These are phyloP conservation scores for Ilyonectria destructans DNA, from an alignment of 2,329 filamentous ascomycete genomes.

Conservation along the genomic window DNA sequence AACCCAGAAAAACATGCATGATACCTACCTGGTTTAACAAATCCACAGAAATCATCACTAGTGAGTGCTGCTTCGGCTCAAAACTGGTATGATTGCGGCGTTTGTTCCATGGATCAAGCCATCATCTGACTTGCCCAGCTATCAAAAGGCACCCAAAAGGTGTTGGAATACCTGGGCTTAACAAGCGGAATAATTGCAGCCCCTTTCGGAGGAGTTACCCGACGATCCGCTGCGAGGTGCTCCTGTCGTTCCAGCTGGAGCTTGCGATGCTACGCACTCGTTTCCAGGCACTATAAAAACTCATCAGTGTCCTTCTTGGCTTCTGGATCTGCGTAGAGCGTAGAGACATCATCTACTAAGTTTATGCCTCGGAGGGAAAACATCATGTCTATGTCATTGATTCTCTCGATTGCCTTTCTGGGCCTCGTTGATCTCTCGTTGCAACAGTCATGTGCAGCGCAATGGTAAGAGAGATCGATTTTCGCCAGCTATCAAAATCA, in stretches of 20 bases:
- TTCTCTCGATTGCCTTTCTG: conserved; percentile 1
- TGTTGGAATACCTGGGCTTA: background rate
- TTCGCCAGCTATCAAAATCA: background rate
- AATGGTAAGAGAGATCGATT: conserved; percentile 2
- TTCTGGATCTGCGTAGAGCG: background rate
- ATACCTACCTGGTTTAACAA: background rate
- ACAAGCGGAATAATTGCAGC: conserved; percentile 6
- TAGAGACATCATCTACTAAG: background rate
- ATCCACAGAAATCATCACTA: background rate
- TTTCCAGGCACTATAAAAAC: conserved; percentile 5
- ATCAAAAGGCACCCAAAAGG: background rate
- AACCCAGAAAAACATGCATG: background rate
- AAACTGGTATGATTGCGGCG: background rate
- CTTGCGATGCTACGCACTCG: background rate
- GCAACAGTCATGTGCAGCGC: conserved; percentile 17
- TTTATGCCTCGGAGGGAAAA: background rate
- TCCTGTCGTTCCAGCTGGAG: background rate
- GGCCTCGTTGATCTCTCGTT: conserved; percentile 8
- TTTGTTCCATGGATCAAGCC: background rate
- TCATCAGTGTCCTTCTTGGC: background rate
- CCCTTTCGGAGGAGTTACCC: conserved; percentile 1
- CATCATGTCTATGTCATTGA: background rate
- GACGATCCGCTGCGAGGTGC: background rate
- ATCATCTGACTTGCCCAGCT: background rate
- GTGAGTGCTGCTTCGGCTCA: background rate